Evolutionary conservation across 1,284 basidiomycete genomes (phyloP), one percentile per base, ranked within the genome.

Genomic region (Apiotrichum akiyoshidainum): DNA sequence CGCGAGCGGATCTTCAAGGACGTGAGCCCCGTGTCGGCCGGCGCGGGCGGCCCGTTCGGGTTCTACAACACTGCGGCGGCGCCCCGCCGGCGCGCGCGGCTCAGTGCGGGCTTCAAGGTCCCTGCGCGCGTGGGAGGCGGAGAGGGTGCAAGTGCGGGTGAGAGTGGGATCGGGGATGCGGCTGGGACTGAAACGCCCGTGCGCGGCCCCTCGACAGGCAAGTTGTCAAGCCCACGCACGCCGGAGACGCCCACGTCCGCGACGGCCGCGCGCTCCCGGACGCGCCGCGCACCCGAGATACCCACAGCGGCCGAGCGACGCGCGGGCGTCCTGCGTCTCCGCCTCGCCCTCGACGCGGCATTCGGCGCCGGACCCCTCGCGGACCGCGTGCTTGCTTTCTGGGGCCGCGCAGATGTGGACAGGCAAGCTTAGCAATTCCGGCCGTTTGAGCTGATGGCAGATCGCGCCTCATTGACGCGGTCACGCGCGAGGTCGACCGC

Each of bases 1-100:
- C 66, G 70, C 22, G 61, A 68, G 17, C 55, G 57, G 31, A 57
- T 61, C n/a, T 69, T 75, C 61, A 64, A 63, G 39, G 65, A 61
- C 39, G 68, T 75, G 1, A 54, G 54, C 31, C 67, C 70, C 0
- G 61, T 60, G 5, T 63, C 58, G 8, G 65, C 61, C 26, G 26
- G 4, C 0, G 46, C 55, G 6, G 70, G 68, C 0, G 58, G 55
- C 1, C 68, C 70, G 2, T 70, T 54, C 35, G 59, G 64, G 11
- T 70, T 68, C 55, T 73, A 74, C 54, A 70, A 68, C 35, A 22
- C 54, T 17, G 26, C 26, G 3, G 34, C 53, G 2, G 46, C 56
- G 0, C 58, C 58, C 1, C 17, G 19, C 17, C 58, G 58, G 56
- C 34, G 47, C 10, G 31, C 12, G 1, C 46, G 41, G 17, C 21